A percentile compares a stretch with the other conserved stretches of the same genome.
phyloP scores from a whole-genome alignment of 2,329 filamentous ascomycete species.

The Fusarium tanahbumbuense region DNA sequence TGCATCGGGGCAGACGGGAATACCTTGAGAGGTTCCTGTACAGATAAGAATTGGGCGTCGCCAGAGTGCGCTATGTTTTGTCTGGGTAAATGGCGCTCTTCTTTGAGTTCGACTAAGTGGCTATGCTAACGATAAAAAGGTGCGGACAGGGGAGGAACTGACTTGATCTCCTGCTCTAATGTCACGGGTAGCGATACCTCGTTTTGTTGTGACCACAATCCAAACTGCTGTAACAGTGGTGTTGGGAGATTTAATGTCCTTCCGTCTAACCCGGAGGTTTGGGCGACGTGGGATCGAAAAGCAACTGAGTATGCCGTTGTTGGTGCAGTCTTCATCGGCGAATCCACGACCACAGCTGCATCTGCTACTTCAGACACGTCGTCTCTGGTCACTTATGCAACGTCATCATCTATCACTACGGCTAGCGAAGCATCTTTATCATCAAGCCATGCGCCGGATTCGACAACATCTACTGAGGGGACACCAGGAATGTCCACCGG shows the following conservation, averaged over 20 bases:
- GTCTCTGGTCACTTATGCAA: background rate
- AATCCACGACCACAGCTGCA: slow-evolving; percentile 3
- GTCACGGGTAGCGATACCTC: slow-evolving; percentile 40
- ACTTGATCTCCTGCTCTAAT: slow-evolving; percentile 45
- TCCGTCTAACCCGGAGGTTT: slow-evolving; percentile 35
- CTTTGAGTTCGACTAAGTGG: background rate
- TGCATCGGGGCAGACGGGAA: slow-evolving; percentile 38
- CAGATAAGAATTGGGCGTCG: slow-evolving; percentile 39
- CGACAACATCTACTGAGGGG: background rate
- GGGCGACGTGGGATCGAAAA: slow-evolving; percentile 38
- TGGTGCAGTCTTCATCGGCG: slow-evolving; percentile 22
- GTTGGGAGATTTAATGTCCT: slow-evolving; percentile 43
- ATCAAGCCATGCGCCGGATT: background rate
- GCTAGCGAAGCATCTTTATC: background rate
- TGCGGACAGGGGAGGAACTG: slow-evolving; percentile 38
- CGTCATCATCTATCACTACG: slow-evolving; percentile 1
- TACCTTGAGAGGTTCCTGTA: slow-evolving; percentile 41
- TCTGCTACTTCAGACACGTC: background rate
- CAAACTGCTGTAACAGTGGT: slow-evolving; percentile 41
- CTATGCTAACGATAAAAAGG: slow-evolving; percentile 19
- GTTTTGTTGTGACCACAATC: slow-evolving; percentile 44
- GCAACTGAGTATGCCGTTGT: slow-evolving; percentile 33
- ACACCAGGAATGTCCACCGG: slow-evolving; percentile 1
- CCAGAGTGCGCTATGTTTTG: slow-evolving; percentile 36
- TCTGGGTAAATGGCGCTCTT: slow-evolving; percentile 1